Percentiles rank a stretch among this genome's conserved stretches.
phyloP scores from a whole-genome alignment of 805 yeast genomes.

The Candida palmyrensis region DNA sequence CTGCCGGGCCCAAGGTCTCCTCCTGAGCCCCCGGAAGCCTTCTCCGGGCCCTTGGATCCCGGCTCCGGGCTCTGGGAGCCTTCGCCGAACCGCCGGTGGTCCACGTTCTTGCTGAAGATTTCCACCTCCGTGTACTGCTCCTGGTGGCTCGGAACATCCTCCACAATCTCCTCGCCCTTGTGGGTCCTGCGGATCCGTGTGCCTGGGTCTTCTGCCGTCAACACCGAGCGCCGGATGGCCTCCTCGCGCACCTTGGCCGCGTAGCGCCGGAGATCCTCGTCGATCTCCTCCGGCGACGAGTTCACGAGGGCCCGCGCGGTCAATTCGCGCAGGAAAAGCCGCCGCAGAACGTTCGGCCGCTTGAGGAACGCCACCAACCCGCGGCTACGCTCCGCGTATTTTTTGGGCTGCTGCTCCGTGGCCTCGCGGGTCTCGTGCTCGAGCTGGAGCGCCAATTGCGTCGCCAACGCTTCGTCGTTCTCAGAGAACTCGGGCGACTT shows the following conservation, averaged over 20 bases:
- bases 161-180: constrained; percentile 83
- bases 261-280: constrained; percentile 65
- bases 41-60: neutral
- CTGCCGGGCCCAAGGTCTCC: neutral
- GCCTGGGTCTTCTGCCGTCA: constrained; percentile 48
- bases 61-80: constrained; percentile 6
- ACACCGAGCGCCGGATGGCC: constrained; percentile 61
- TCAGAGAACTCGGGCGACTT: constrained; percentile 19
- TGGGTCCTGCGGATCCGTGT: constrained; percentile 70
- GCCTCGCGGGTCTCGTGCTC: constrained; percentile 45
- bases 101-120: constrained; percentile 28
- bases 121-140: constrained; percentile 22
- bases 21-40: constrained; percentile 3
- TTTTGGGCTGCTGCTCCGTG: constrained; percentile 27
- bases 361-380: constrained; percentile 60
- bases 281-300: constrained; percentile 71
- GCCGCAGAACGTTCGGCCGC: constrained; percentile 50
- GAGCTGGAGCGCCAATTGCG: constrained; percentile 44
- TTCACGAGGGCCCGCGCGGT: constrained; percentile 55
- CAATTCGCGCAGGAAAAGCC: constrained; percentile 51
- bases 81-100: constrained; percentile 29
- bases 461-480: constrained; percentile 25
- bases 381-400: constrained; percentile 66
- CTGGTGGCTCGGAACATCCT: constrained; percentile 22
- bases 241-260: constrained; percentile 70